These are phyloP conservation scores for Licmophora abbreviata DNA, from an alignment of 108 stramenopile genomes.

Conservation along the genomic window DNA sequence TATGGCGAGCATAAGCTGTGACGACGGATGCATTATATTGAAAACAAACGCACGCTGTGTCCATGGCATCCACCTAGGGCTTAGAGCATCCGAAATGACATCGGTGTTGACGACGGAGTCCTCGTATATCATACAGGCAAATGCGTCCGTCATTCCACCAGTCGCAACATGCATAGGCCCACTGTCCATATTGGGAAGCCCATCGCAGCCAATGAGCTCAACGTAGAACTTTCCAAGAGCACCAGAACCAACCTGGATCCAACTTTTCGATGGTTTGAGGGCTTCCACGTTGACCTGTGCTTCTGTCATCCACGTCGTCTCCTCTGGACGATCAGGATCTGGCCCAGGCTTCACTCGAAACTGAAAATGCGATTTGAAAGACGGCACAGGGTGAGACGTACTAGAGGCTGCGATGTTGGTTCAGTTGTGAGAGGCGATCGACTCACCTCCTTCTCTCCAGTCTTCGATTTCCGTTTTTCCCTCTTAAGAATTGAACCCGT, in stretches of 20 bases:
- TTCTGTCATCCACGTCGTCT: conserved; percentile 48
- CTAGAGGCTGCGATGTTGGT: no score
- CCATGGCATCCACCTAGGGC: conserved; percentile 64
- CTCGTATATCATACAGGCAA: conserved; percentile 57
- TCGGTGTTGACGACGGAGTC: conserved; percentile 60
- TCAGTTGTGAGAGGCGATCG: no score
- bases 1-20: conserved; percentile 26
- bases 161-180: conserved; percentile 4
- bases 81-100: conserved; percentile 40
- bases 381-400: no score
- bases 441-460: no score
- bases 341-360: conserved; percentile 53
- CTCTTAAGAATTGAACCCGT: no score
- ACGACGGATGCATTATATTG: conserved; percentile 37
- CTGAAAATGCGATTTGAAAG: conserved; percentile 18
- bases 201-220: conserved; percentile 51
- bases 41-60: conserved; percentile 54
- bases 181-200: conserved; percentile 42
- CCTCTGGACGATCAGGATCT: conserved; percentile 46
- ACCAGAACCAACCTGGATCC: conserved; percentile 62
- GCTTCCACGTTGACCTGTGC: conserved; percentile 38
- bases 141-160: conserved; percentile 51
- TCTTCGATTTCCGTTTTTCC: no score
- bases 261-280: conserved; percentile 33
- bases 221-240: conserved; percentile 48